Conservation (phyloP, 164 flowering plant genomes). For the Platanus orientalis region DNA sequence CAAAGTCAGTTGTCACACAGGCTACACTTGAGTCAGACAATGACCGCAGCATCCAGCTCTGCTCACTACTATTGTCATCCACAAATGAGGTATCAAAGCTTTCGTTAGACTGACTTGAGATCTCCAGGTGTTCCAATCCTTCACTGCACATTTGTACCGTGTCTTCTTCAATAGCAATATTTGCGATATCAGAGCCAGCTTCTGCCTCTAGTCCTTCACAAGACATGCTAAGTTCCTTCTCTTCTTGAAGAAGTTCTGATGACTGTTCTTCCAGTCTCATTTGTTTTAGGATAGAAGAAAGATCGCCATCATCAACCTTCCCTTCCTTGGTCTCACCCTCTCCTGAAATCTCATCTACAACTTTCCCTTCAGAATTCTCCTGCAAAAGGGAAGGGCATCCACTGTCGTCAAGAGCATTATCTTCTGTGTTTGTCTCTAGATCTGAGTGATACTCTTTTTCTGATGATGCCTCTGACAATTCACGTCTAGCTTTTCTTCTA, state of each 20-base stretch:
- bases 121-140: constrained; percentile 41
- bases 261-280: constrained; percentile 56
- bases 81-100: constrained; percentile 38
- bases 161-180: constrained; percentile 22
- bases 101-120: constrained; percentile 43
- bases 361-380: constrained; percentile 19
- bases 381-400: constrained; percentile 8
- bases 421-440: constrained; percentile 19
- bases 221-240: constrained; percentile 4
- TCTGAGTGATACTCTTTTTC: constrained; percentile 35
- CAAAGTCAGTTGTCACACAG: constrained; percentile 87
- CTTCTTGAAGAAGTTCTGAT: constrained; percentile 16
- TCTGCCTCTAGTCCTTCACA: constrained; percentile 4
- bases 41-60: constrained; percentile 81
- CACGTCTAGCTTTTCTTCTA: constrained; percentile 79
- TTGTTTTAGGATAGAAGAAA: constrained; percentile 40
- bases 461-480: constrained; percentile 34
- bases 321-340: constrained; percentile 19
- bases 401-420: constrained; percentile 19
- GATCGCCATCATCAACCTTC: constrained; percentile 25
- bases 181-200: constrained; percentile 7
- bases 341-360: constrained; percentile 21
- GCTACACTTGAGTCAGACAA: constrained; percentile 92
- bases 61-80: constrained; percentile 75
- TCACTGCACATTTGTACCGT: constrained; percentile 24